Percentiles rank a stretch among this genome's conserved stretches.
These are phyloP conservation scores for Biscogniauxia sp. DNA, from an alignment of 2,329 filamentous ascomycete species.

Conservation along the genomic window DNA sequence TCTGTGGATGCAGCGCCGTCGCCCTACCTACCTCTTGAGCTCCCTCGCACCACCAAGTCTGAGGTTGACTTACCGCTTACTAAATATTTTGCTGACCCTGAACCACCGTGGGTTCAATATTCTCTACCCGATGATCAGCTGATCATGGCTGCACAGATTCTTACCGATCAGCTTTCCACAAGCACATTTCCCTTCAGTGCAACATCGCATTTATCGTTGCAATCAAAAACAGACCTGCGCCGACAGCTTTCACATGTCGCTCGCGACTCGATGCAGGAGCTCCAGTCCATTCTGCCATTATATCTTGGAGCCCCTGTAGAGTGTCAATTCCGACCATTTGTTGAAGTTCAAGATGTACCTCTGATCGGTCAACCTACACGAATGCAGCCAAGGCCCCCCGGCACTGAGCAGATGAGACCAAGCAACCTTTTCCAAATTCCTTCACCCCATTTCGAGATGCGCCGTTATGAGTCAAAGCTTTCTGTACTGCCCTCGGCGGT, in stretches of 20 bases:
- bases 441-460: constrained; percentile 69
- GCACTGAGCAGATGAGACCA: constrained; percentile 47
- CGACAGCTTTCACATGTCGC: constrained; percentile 43
- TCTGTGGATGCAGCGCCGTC: constrained; percentile 46
- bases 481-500: constrained; percentile 74
- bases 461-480: constrained; percentile 65
- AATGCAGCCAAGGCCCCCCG: constrained; percentile 48
- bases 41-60: constrained; percentile 47
- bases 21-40: constrained; percentile 46
- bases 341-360: constrained; percentile 58
- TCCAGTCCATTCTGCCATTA: constrained; percentile 43
- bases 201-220: constrained; percentile 21
- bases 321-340: constrained; percentile 47
- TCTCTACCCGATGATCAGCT: constrained; percentile 56
- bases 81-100: constrained; percentile 58
- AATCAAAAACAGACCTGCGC: constrained; percentile 34
- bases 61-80: constrained; percentile 51
- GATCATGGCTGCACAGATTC: constrained; percentile 65
- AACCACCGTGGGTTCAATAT: constrained; percentile 48
- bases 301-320: constrained; percentile 42
- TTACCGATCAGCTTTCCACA: constrained; percentile 67
- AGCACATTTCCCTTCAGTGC: constrained; percentile 40
- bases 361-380: constrained; percentile 51
- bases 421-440: constrained; percentile 61
- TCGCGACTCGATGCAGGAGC: constrained; percentile 48